Percentiles rank a stretch among this genome's conserved stretches.
These are phyloP conservation scores for Tripidium arundinaceum DNA, from an alignment of 202 grass and related monocot species.

Conservation along the genomic window DNA sequence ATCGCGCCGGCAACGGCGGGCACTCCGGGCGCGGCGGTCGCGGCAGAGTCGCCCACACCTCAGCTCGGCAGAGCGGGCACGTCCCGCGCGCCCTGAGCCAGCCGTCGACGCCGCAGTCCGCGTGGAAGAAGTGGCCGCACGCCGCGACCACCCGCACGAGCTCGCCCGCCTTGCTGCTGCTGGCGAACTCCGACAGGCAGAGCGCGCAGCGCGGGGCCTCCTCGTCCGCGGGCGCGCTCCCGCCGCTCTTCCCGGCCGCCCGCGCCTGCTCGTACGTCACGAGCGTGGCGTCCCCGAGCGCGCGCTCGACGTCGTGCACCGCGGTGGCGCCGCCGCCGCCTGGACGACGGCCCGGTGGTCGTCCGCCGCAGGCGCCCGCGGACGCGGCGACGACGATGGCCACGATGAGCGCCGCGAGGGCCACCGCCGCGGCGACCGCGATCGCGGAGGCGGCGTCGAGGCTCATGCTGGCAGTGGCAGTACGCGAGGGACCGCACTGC, in stretches of 20 bases:
- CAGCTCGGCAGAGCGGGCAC: slow-evolving; percentile 23
- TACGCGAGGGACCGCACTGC: too few species aligned
- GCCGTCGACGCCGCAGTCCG: neutral
- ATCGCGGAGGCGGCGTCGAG: neutral
- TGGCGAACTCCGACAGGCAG: slow-evolving; percentile 25
- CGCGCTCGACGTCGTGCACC: slow-evolving; percentile 27
- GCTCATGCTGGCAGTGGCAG: neutral
- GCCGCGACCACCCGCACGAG: slow-evolving; percentile 30
- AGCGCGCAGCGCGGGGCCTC: slow-evolving; percentile 7
- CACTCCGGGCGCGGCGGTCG: neutral
- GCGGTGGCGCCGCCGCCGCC: neutral
- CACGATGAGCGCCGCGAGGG: slow-evolving; percentile 1
- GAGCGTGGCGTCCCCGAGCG: slow-evolving; percentile 24
- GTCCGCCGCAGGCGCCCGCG: neutral
- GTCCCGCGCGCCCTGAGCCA: slow-evolving; percentile 17
- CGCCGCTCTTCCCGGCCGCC: neutral
- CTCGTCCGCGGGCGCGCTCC: neutral
- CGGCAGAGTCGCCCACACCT: neutral
- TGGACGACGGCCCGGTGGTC: too few species aligned
- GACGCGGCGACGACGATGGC: neutral
- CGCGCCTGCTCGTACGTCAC: slow-evolving; percentile 39
- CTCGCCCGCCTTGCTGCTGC: neutral
- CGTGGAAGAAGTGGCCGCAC: slow-evolving; percentile 51
- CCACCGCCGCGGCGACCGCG: neutral
- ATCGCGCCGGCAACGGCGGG: neutral